Percentiles rank a stretch among this genome's conserved stretches.
Conservation (phyloP, 2,329 filamentous ascomycete species). For the Pseudocercospora vitis region DNA sequence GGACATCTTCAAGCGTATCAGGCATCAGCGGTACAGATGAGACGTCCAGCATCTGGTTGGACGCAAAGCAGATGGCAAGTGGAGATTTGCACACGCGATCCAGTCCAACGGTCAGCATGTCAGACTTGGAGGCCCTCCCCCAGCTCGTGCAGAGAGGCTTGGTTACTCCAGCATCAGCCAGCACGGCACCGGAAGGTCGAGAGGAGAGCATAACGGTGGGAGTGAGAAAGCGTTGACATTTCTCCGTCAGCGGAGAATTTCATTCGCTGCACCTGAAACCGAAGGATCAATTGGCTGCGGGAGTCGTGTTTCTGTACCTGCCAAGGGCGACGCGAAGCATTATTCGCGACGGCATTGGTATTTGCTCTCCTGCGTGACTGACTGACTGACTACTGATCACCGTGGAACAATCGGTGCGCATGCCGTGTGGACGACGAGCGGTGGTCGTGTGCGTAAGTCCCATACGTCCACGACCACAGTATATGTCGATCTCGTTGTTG, state of each 20-base stretch:
- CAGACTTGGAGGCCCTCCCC: not conserved
- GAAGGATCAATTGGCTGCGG: slow-evolving; percentile 4
- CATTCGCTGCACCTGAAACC: not conserved
- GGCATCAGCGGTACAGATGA: not conserved
- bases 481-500: not conserved
- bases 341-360: not conserved
- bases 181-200: no score
- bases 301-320: not conserved
- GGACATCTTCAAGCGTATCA: not conserved
- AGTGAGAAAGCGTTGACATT: not conserved
- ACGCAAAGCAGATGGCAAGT: not conserved
- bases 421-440: no score
- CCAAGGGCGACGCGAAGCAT: not conserved
- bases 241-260: not conserved
- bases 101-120: not conserved
- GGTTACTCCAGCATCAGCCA: no score
- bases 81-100: not conserved
- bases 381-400: not conserved
- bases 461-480: no score
- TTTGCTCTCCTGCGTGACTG: not conserved
- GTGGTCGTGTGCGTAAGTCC: no score
- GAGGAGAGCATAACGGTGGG: no score
- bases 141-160: no score
- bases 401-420: no score
- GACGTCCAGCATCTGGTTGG: not conserved